These are phyloP conservation scores for Podaxis sp. DNA, from an alignment of 768 basidiomycete genomes.

Conservation along the genomic window DNA sequence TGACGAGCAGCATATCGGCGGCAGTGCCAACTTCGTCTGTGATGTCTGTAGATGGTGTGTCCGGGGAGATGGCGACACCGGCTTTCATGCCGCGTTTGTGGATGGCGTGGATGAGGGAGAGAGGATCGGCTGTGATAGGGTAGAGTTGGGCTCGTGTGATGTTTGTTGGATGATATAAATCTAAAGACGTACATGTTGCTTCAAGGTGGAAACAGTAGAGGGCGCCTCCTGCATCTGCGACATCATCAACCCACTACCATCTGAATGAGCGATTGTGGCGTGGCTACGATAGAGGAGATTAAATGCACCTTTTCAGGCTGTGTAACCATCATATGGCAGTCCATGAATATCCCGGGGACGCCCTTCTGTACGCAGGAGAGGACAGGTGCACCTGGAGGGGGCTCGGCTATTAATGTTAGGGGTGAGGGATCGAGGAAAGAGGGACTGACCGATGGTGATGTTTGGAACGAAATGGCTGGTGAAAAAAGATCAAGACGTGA, in stretches of 20 bases:
- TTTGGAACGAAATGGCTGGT: slow-evolving; percentile 95
- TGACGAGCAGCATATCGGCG: slow-evolving; percentile 95
- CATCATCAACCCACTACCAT: slow-evolving; percentile 89
- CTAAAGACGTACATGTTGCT: slow-evolving; percentile 67
- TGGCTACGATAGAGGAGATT: neutral
- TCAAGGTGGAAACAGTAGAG: slow-evolving; percentile 98
- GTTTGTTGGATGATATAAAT: neutral
- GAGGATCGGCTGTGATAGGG: slow-evolving; percentile 52
- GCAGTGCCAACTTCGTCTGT: slow-evolving; percentile 79
- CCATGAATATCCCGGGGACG: slow-evolving; percentile 97
- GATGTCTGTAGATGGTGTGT: slow-evolving; percentile 87
- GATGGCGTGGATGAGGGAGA: slow-evolving; percentile 78
- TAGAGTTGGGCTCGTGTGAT: neutral
- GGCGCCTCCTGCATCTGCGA: slow-evolving; percentile 93
- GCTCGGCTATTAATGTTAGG: neutral
- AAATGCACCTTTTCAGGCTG: slow-evolving; percentile 78
- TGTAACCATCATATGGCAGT: slow-evolving; percentile 99
- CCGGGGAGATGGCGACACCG: slow-evolving; percentile 95
- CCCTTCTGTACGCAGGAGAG: slow-evolving; percentile 82
- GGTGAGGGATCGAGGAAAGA: neutral
- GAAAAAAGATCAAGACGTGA: slow-evolving; percentile 1
- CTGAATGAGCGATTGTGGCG: neutral
- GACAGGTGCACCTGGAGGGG: slow-evolving; percentile 74
- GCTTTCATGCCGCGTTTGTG: slow-evolving; percentile 87
- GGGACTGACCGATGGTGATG: slow-evolving; percentile 86